Conservation (phyloP, 495 filamentous ascomycete species). For the Aspergillus asperescens region DNA sequence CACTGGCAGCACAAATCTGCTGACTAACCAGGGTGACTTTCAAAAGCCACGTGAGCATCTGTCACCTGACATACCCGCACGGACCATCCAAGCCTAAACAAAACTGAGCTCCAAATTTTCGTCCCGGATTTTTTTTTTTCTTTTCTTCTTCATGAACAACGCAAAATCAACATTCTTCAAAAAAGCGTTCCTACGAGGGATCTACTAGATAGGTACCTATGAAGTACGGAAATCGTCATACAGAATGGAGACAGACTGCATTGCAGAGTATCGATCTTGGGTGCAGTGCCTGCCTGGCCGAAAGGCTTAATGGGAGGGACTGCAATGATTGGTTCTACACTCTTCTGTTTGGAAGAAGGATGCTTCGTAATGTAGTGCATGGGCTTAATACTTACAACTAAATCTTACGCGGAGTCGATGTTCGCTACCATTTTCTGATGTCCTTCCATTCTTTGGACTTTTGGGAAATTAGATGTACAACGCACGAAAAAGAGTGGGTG, state of each 20-base stretch:
- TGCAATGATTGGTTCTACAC: constrained; percentile 65
- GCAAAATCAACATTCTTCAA: constrained; percentile 61
- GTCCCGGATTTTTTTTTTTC: constrained; percentile 27
- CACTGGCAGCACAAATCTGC: not conserved
- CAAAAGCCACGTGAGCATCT: not conserved
- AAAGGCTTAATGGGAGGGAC: constrained; percentile 49
- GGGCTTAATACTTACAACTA: not conserved
- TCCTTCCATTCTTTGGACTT: not conserved
- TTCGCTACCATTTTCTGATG: not conserved
- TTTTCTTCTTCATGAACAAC: constrained; percentile 59
- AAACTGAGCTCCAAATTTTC: constrained; percentile 14
- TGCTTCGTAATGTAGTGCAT: not conserved
- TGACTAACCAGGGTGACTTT: not conserved
- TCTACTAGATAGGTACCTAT: constrained; percentile 36
- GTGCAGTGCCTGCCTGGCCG: constrained; percentile 53
- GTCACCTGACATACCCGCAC: constrained; percentile 18
- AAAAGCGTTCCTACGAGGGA: constrained; percentile 59
- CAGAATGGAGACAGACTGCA: constrained; percentile 56
- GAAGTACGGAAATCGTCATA: constrained; percentile 60
- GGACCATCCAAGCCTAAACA: constrained; percentile 17
- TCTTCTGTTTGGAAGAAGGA: not conserved
- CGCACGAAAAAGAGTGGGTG: not conserved
- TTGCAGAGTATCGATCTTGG: constrained; percentile 57
- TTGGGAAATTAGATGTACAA: not conserved
- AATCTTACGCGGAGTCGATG: not conserved